phyloP scores from a whole-genome alignment of 2,329 filamentous ascomycete species.

The Botryotinia convoluta region DNA sequence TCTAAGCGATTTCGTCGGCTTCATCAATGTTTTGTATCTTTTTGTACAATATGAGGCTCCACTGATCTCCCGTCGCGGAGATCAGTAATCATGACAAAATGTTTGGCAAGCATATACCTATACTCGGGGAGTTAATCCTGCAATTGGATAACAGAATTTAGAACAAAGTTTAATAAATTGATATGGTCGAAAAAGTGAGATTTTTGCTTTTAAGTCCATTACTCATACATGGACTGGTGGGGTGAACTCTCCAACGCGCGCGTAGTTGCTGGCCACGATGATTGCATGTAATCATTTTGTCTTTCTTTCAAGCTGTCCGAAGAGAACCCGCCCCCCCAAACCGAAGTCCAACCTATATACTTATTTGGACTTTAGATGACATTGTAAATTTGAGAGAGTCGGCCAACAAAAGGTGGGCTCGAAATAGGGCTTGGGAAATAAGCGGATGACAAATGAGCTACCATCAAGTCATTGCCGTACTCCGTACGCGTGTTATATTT shows the following conservation, averaged over 20 bases:
- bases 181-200: background rate
- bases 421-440: background rate
- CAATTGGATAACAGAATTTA: constrained; percentile 2
- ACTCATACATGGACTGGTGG: background rate
- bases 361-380: background rate
- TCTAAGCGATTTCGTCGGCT: background rate
- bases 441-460: background rate
- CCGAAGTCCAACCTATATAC: constrained; percentile 3
- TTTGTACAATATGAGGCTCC: background rate
- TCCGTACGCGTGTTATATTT: background rate
- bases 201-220: background rate
- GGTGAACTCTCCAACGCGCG: background rate
- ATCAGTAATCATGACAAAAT: constrained; percentile 11
- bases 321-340: background rate
- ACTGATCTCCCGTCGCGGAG: constrained; percentile 8
- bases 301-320: background rate
- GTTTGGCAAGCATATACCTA: background rate
- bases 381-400: background rate
- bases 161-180: constrained; percentile 9
- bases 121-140: background rate
- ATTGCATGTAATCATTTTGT: background rate
- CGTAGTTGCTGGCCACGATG: background rate
- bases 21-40: background rate
- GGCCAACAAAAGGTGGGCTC: background rate
- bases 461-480: background rate